Evolutionary conservation across 768 basidiomycete species (phyloP), one percentile per base, ranked within the genome.

Genomic region (Cystoderma amianthinum): DNA sequence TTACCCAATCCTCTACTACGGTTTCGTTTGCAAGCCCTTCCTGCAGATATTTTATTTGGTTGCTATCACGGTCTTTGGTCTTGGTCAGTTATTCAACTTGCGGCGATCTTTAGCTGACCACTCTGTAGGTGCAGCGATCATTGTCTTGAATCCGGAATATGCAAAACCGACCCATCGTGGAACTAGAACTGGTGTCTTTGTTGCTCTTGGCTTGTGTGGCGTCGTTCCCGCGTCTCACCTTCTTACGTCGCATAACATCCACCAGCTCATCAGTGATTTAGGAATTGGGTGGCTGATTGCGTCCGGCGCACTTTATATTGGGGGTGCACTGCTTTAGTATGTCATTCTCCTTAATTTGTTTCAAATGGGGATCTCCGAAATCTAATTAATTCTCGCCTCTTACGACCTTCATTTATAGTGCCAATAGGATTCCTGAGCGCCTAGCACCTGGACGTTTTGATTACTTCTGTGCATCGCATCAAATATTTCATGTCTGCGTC

Each of bases 401-500:
- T 30, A 39, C 43, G 48, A 40, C 44, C 44, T 54, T 40, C 47
- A 52, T 51, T 60, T 56, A 17, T 60, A 94, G 91, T 62, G 89
- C 89, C 36, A 82, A 83, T 55, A 77, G 89, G 38, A 72, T 90
- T 42, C 91, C 90, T 33, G 91, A 94, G 53, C 69, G 78, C 28
- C 62, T 81, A 46, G 64, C 69, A 5, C 88, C 88, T 4, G 89
- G 90, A 25, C 74, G 61, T 48, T 92, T 92, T 61, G 90, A 93
- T 63, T 72, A 74, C 52, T 74, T 88, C 52, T 72, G 81, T 42
- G 74, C 85, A 0, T 90, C 85, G 15, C 92, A 95, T 65, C 88
- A 94, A 61, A 85, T 95, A 51, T 94, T 96, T 60, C 93, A 94
- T 56, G 58, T 81, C 45, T 80, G 75, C 52, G 90, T 94, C 25